phyloP scores from a whole-genome alignment of 305 asterid genomes.

The Fraxinus ornus region DNA sequence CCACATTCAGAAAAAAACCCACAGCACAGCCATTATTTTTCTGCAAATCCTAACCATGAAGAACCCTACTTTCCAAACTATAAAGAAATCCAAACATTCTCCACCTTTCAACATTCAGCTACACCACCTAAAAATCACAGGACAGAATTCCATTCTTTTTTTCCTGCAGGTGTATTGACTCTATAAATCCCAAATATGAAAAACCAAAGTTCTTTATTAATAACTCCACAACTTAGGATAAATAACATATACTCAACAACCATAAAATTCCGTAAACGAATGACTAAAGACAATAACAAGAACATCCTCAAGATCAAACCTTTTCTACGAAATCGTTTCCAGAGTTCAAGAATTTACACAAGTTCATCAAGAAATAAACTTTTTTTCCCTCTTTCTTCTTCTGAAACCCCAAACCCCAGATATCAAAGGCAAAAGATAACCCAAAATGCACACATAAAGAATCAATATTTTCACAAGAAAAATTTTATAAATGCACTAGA shows the following conservation, averaged over 20 bases:
- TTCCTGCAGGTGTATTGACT: neutral
- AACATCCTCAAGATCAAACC: slow-evolving; percentile 22
- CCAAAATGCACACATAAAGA: neutral
- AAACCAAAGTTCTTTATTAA: neutral
- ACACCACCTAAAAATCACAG: slow-evolving; percentile 10
- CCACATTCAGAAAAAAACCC: slow-evolving; percentile 9
- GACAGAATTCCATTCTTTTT: neutral
- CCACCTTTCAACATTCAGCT: slow-evolving; percentile 4
- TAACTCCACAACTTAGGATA: slow-evolving; percentile 10
- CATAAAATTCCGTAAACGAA: slow-evolving; percentile 20
- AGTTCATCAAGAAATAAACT: neutral
- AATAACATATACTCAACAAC: neutral
- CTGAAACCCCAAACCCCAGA: slow-evolving; percentile 4
- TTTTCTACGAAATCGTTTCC: neutral
- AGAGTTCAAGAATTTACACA: neutral
- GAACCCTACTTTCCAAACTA: neutral
- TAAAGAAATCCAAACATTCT: neutral
- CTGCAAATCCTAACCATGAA: neutral
- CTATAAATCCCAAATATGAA: neutral
- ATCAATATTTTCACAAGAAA: neutral
- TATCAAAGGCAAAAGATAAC: neutral
- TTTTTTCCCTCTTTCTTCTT: slow-evolving; percentile 6
- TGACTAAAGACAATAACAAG: slow-evolving; percentile 12
- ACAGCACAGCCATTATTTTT: neutral
- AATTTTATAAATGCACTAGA: neutral